A percentile compares a stretch with the other conserved stretches of the same genome.
Conservation (phyloP, 768 basidiomycete genomes). For the Naganishia vaughanmartiniae region DNA sequence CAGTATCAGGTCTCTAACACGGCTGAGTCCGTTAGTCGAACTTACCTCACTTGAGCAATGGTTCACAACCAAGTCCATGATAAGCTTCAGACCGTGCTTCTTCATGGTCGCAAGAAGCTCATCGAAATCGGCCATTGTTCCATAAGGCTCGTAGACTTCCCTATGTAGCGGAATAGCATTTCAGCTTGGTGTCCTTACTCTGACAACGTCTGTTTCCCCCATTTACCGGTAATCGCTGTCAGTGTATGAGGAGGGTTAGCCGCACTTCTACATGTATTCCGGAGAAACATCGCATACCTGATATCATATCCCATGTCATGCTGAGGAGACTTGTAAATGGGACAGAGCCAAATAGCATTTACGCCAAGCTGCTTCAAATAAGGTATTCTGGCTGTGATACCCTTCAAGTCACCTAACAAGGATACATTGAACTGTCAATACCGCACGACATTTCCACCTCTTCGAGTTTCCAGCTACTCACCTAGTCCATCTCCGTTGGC, state of each 20-base stretch:
- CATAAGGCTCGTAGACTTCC: constrained; percentile 63
- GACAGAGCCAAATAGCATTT: constrained; percentile 68
- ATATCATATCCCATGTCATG: constrained; percentile 71
- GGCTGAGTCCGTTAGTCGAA: not conserved
- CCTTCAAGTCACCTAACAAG: constrained; percentile 66
- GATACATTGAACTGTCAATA: constrained; percentile 65
- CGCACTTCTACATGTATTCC: too few relatives aligned
- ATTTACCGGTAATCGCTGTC: constrained; percentile 21
- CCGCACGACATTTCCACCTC: constrained; percentile 58
- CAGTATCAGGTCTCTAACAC: not conserved
- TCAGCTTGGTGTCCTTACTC: not conserved
- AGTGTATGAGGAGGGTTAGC: not conserved
- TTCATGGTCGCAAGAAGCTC: constrained; percentile 54
- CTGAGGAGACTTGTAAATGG: constrained; percentile 67
- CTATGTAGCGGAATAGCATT: not conserved
- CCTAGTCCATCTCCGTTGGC: constrained; percentile 68
- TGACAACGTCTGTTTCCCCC: too few relatives aligned
- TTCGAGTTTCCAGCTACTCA: not conserved
- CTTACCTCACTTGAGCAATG: constrained; percentile 53
- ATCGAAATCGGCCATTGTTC: constrained; percentile 20
- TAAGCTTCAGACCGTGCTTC: constrained; percentile 66
- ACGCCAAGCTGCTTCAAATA: constrained; percentile 69
- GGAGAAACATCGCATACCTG: not conserved
- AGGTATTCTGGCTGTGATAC: constrained; percentile 65
- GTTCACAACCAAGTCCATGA: constrained; percentile 77